A percentile compares a stretch with the other conserved stretches of the same genome.
phyloP scores from a whole-genome alignment of 176 grass and related monocot genomes.

The Bonia amplexicaulis region DNA sequence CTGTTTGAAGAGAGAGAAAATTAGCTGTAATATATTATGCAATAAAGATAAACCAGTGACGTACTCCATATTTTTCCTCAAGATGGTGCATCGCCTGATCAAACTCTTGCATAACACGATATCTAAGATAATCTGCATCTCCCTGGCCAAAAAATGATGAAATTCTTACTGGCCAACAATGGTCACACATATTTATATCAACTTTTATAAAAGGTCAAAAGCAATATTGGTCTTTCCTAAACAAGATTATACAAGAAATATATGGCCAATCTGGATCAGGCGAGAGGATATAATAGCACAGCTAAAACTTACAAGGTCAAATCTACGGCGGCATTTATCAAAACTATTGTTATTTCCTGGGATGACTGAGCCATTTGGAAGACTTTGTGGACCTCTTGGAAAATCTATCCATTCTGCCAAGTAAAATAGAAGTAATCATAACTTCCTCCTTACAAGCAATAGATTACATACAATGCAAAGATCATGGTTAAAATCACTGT shows the following conservation, averaged over 20 bases:
- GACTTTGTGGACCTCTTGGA: constrained; percentile 56
- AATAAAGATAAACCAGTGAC: constrained; percentile 26
- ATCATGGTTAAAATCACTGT: not conserved
- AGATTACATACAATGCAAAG: not conserved
- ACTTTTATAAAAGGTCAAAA: not conserved
- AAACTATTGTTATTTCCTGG: constrained; percentile 79
- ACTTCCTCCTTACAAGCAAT: constrained; percentile 9
- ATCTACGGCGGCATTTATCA: constrained; percentile 87
- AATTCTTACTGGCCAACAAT: not conserved
- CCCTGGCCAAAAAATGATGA: constrained; percentile 43
- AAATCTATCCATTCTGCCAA: constrained; percentile 95
- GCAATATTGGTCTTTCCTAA: constrained; percentile 3
- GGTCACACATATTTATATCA: not conserved
- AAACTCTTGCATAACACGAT: constrained; percentile 87
- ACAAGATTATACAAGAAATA: constrained; percentile 9
- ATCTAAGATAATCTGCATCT: constrained; percentile 90
- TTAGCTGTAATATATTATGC: not conserved
- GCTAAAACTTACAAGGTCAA: constrained; percentile 77
- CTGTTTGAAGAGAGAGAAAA: not conserved
- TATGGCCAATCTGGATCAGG: not conserved
- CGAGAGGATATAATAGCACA: constrained; percentile 18
- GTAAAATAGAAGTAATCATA: constrained; percentile 23
- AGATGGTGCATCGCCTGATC: constrained; percentile 94
- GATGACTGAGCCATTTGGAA: constrained; percentile 60
- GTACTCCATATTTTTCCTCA: constrained; percentile 80